Conservation (phyloP, 225 moss, liverwort and hornwort species). For the Physcomitrellopsis africana region DNA sequence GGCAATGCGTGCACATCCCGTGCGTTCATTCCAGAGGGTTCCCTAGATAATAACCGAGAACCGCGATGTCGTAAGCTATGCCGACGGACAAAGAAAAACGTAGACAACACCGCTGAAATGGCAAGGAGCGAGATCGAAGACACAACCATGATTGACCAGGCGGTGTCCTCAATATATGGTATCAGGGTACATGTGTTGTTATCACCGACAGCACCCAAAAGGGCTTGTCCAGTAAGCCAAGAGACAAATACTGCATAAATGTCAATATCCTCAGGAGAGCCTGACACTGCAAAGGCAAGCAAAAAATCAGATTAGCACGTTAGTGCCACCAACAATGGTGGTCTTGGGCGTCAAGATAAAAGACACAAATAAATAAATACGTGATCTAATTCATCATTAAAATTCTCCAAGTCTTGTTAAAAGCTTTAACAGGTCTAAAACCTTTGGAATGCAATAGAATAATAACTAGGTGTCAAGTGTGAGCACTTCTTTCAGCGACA, state of each 20-base stretch:
- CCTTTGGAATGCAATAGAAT: slow-evolving; percentile 3
- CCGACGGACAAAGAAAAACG: slow-evolving; percentile 98
- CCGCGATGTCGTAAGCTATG: slow-evolving; percentile 86
- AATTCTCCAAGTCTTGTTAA: slow-evolving; percentile 5
- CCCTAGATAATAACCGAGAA: slow-evolving; percentile 66
- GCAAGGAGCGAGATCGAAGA: slow-evolving; percentile 95
- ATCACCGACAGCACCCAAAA: slow-evolving; percentile 79
- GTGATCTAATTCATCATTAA: not conserved
- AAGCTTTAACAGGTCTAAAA: not conserved
- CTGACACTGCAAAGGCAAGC: slow-evolving; percentile 77
- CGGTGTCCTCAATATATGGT: slow-evolving; percentile 88
- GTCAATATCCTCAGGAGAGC: slow-evolving; percentile 65
- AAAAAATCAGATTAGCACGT: slow-evolving; percentile 17
- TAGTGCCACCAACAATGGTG: not conserved
- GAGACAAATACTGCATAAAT: slow-evolving; percentile 90
- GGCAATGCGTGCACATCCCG: slow-evolving; percentile 86
- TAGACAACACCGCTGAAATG: slow-evolving; percentile 82
- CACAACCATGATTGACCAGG: slow-evolving; percentile 99
- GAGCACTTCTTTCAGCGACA: not conserved
- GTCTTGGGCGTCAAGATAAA: not conserved
- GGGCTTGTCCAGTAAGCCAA: slow-evolving; percentile 79
- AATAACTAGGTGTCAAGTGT: not conserved
- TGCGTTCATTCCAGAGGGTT: slow-evolving; percentile 81
- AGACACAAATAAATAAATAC: not conserved
- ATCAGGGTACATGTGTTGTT: slow-evolving; percentile 71